Conservation (phyloP, 306 rosid genomes). For the Calophaca sinica region DNA sequence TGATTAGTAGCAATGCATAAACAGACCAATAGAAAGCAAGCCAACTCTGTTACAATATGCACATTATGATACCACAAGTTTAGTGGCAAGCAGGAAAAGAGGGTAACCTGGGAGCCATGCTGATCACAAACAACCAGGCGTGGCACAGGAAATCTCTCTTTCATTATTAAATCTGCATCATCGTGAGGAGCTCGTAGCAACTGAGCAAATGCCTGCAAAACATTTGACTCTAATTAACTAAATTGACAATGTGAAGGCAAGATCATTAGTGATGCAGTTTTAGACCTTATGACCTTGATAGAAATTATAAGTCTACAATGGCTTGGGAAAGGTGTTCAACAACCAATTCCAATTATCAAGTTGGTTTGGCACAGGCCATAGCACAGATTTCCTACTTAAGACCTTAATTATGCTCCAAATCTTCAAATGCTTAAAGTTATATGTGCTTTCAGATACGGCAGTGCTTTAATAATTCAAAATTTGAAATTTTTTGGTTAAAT, state of each 20-base stretch:
- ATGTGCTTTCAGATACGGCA: neutral
- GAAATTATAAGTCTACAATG: slow-evolving; percentile 3
- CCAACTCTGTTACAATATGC: slow-evolving; percentile 1
- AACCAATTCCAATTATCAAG: slow-evolving; percentile 4
- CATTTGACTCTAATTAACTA: slow-evolving; percentile 30
- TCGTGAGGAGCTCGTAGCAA: slow-evolving; percentile 86
- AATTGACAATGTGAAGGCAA: slow-evolving; percentile 33
- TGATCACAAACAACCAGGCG: slow-evolving; percentile 97
- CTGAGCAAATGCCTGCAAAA: slow-evolving; percentile 86
- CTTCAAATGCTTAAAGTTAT: slow-evolving; percentile 21
- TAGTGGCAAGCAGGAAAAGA: slow-evolving; percentile 9
- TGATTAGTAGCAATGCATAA: neutral
- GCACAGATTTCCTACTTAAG: slow-evolving; percentile 5
- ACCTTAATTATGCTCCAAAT: slow-evolving; percentile 7
- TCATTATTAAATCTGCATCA: slow-evolving; percentile 74
- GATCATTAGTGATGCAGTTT: slow-evolving; percentile 31
- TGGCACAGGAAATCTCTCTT: slow-evolving; percentile 96
- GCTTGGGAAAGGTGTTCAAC: neutral
- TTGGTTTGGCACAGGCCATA: slow-evolving; percentile 13
- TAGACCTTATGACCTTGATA: slow-evolving; percentile 2
- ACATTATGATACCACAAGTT: slow-evolving; percentile 2
- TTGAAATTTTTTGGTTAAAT: too few relatives aligned
- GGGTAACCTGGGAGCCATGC: slow-evolving; percentile 92
- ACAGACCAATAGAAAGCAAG: slow-evolving; percentile 10
- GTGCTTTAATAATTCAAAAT: too few relatives aligned